Base-by-base conservation (phyloP, 2,329 filamentous ascomycete species). In the Zymoseptoria brevis region DNA sequence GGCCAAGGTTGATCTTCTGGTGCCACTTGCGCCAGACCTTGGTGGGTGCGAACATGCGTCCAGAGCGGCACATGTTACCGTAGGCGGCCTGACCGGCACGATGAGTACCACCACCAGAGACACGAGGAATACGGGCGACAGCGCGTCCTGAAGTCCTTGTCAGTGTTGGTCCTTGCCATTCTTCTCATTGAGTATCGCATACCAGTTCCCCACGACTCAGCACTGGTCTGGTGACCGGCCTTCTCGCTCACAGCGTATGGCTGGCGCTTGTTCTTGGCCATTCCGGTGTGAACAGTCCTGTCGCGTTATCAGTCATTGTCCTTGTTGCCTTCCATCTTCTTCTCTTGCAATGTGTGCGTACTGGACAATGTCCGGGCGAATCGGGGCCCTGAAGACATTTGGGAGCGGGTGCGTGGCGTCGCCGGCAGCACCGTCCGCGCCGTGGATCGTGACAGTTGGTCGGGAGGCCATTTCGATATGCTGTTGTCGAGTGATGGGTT, bases 21-120 rank as follows among this genome's bases (percentile, higher is more conserved):
- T 99, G 94, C 95, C 94, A 99, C 85, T 96, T 96, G 80, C 94
- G 87, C 95, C 94, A 99, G 83, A 96, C 89, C 88, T 99, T 99
- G 82, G 94, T 99, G 71, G 94, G 94, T 72, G 94, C 94, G 83
- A 99, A 99, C 94, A 99, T 99, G 83, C 94, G 94, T 84, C 95
- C 94, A 77, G 93, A 96, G 80, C 94, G 92, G 84, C 94, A 99
- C 91, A 93, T 91, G 89, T 99, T 99, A 90, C 94, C 94, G 81
- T 97, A 99, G 73, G 94, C 94, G 80, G 94, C 94, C 85, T 99
- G 94, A 84, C 94, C 94, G 77, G 94, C 94, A 86, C 94, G 93
- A 88, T 99, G 94, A 79, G 94, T 99, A 90, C 94, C 94, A 84
- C 94, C 93, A 87, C 94, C 94, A 77, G 94, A 97, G 80, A 99